Conservation (phyloP, 768 basidiomycete genomes). For the Leccinellum rugosiceps region DNA sequence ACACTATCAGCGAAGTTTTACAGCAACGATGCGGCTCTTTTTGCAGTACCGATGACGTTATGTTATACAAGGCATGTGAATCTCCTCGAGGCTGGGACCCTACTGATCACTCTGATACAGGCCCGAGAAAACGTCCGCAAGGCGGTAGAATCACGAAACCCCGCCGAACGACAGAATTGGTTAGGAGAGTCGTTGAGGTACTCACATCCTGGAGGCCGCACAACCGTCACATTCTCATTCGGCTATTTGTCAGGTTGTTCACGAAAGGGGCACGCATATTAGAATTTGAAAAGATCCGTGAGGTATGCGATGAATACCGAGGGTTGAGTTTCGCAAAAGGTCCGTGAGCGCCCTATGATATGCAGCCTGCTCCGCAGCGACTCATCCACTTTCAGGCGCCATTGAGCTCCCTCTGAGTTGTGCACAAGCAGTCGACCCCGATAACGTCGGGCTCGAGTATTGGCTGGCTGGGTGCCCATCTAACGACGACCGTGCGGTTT, state of each 20-base stretch:
- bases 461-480: slow-evolving; percentile 63
- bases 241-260: slow-evolving; percentile 59
- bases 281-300: slow-evolving; percentile 78
- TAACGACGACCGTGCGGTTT: slow-evolving; percentile 55
- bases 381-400: slow-evolving; percentile 51
- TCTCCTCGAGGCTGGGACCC: slow-evolving; percentile 1
- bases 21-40: slow-evolving; percentile 96
- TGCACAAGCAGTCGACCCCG: slow-evolving; percentile 73
- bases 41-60: slow-evolving; percentile 97
- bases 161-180: slow-evolving; percentile 71
- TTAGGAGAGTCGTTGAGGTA: slow-evolving; percentile 87
- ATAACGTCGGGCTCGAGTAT: slow-evolving; percentile 70
- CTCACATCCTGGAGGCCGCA: slow-evolving; percentile 8
- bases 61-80: slow-evolving; percentile 81
- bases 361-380: neutral
- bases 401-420: slow-evolving; percentile 83
- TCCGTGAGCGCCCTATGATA: slow-evolving; percentile 31
- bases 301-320: slow-evolving; percentile 88
- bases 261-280: slow-evolving; percentile 83
- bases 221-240: slow-evolving; percentile 1
- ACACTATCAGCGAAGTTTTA: slow-evolving; percentile 92
- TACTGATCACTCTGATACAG: slow-evolving; percentile 36
- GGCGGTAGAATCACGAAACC: slow-evolving; percentile 77
- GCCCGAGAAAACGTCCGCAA: slow-evolving; percentile 92
- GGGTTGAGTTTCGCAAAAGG: slow-evolving; percentile 81